phyloP scores from a whole-genome alignment of 73 alveolate genomes.

The Stentor coeruleus region DNA sequence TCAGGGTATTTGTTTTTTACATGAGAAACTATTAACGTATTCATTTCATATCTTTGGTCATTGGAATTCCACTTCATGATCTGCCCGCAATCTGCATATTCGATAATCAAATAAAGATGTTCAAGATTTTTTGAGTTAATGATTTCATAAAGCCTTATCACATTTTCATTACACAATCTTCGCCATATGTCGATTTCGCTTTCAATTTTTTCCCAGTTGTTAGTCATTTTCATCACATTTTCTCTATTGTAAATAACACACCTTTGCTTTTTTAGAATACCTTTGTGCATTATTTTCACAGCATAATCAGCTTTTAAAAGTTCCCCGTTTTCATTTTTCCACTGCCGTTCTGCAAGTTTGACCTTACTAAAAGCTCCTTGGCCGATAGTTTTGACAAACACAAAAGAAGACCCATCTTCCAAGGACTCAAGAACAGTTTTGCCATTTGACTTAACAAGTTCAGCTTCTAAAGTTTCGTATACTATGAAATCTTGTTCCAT shows the following conservation, averaged over 20 bases:
- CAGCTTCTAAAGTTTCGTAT: not conserved
- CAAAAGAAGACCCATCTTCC: not conserved
- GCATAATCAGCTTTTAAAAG: not conserved
- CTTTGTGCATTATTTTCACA: conserved; percentile 15
- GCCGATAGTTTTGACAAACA: conserved; percentile 18
- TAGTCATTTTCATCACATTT: conserved; percentile 28
- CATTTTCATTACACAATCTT: conserved; percentile 44
- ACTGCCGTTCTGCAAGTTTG: not conserved
- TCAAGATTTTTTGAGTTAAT: not conserved
- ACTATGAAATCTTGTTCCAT: conserved; percentile 16
- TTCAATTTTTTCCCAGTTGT: conserved; percentile 55
- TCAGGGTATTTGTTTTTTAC: not conserved
- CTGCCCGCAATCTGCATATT: conserved; percentile 19
- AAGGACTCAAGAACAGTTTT: conserved; percentile 19
- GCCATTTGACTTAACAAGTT: not conserved
- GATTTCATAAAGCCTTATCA: not conserved
- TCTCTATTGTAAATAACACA: not conserved
- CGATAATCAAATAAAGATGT: conserved; percentile 26
- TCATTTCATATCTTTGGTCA: not conserved
- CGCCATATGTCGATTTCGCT: conserved; percentile 55
- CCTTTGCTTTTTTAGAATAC: not conserved
- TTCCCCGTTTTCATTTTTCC: not conserved
- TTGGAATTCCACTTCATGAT: conserved; percentile 19
- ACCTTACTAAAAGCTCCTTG: conserved; percentile 21
- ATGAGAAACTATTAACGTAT: not conserved